Conservation (phyloP, 306 rosid genomes). For the Ormosia emarginata region DNA sequence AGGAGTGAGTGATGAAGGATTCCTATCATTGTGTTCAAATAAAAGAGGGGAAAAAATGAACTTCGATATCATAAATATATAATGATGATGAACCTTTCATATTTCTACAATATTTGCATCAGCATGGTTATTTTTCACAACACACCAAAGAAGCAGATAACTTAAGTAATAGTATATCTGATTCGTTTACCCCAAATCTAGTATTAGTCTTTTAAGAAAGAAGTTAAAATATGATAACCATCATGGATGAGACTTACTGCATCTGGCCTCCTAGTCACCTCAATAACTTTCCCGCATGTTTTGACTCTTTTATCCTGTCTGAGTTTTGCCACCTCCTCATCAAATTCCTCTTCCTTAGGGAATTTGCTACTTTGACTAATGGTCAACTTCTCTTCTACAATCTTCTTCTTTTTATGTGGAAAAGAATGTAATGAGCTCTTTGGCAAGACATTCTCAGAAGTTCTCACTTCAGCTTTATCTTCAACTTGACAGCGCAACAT, state of each 20-base stretch:
- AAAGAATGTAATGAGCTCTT: constrained; percentile 6
- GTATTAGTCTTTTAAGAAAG: not conserved
- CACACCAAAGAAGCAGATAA: not conserved
- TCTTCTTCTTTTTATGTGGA: constrained; percentile 39
- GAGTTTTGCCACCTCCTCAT: not conserved
- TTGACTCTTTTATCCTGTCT: not conserved
- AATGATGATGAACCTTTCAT: not conserved
- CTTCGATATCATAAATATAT: not conserved
- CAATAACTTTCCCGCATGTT: not conserved
- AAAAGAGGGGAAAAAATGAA: not conserved
- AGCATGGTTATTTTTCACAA: not conserved
- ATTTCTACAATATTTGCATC: not conserved
- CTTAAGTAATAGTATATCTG: not conserved
- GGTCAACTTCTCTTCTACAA: not conserved
- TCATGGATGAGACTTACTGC: constrained; percentile 37
- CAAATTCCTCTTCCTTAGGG: constrained; percentile 4
- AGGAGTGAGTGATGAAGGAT: not conserved
- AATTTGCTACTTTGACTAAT: not conserved
- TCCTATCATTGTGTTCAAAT: not conserved
- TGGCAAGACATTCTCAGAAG: constrained; percentile 19
- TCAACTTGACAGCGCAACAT: constrained; percentile 8
- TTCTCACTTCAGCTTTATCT: constrained; percentile 19
- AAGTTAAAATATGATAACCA: not conserved
- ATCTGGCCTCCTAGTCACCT: constrained; percentile 38
- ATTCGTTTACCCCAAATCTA: not conserved